Percentiles rank a stretch among this genome's conserved stretches.
Evolutionary conservation across 2,329 filamentous ascomycete genomes (phyloP).

Genomic region (Bertia moriformis): DNA sequence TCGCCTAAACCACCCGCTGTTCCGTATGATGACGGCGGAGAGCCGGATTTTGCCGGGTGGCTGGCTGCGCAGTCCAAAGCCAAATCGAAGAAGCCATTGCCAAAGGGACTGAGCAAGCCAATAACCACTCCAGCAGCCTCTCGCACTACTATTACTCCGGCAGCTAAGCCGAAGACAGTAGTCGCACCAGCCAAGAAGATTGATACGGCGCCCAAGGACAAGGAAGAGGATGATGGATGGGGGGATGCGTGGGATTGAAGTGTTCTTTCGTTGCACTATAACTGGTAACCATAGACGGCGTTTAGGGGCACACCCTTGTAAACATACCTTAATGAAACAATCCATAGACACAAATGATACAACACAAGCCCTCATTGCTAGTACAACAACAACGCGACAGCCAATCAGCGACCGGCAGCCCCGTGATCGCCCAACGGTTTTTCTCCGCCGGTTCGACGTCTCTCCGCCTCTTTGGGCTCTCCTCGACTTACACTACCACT

Average conservation of each 20-base stretch:
- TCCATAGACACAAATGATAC: no score
- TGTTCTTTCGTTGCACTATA: no score
- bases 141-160: constrained; percentile 17
- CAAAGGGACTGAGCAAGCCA: constrained; percentile 68
- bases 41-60: constrained; percentile 95
- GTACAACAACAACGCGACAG: no score
- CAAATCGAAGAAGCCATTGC: constrained; percentile 58
- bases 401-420: no score
- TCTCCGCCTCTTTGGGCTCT: no score
- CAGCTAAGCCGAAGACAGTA: constrained; percentile 18
- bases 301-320: no score
- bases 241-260: constrained; percentile 40
- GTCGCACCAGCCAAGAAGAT: constrained; percentile 42
- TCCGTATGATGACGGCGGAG: constrained; percentile 67
- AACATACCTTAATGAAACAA: no score
- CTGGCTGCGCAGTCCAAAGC: constrained; percentile 69
- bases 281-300: no score
- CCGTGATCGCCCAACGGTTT: no score
- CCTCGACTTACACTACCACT: no score
- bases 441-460: no score
- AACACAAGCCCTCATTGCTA: no score
- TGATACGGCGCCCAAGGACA: constrained; percentile 50
- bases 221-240: constrained; percentile 46
- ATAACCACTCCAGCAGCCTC: constrained; percentile 15
- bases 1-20: not conserved